Evolutionary conservation across 2,329 filamentous ascomycete genomes (phyloP), one percentile per base, ranked within the genome.

Genomic region (Epichloe glyceriae): DNA sequence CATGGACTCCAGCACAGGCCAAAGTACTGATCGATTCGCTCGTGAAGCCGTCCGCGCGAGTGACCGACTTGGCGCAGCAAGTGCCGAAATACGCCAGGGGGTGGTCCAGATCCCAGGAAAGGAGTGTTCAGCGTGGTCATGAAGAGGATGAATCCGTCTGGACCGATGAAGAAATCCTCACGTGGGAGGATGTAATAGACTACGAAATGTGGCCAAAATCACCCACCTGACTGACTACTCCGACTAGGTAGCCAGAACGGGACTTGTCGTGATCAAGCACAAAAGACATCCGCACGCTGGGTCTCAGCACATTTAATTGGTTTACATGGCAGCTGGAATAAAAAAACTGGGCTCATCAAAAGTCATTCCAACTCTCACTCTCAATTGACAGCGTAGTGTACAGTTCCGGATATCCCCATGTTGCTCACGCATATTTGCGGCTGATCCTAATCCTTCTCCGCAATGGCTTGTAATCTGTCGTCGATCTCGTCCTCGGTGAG

Each of bases 401-500:
- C 39, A 42, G 11, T 15, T 33, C 17, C 4, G 7, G 15, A 22
- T 34, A 8, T 35, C 30, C 46, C 38, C 26, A 6, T 14, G 19
- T 17, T 26, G 20, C 30, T 19, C 42, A 4, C n/a, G 22, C 30
- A 5, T 41, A n/a, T 8, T 30, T 17, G 40, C 19, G 22, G 33
- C 30, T 3, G 3, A 5, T 6, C 55, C 82, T 79, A 98, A 73
- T 98, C 93, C 80, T 96, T 97, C 78, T 98, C 93, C 53, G 89
- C 89, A 69, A 98, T 98, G 51, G 91, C 89, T 72, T 97, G 90
- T 74, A 98, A 80, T 70, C 93, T 82, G 73, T 97, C 93, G 64
- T 98, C 93, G 68, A 98, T 96, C 80, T 98, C 91, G 37, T 97
- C 90, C 71, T 96, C 91, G 33, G 87, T 95, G 69, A 98, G 78